Conservation (phyloP, 495 filamentous ascomycete genomes). For the Penicillium soppii region DNA sequence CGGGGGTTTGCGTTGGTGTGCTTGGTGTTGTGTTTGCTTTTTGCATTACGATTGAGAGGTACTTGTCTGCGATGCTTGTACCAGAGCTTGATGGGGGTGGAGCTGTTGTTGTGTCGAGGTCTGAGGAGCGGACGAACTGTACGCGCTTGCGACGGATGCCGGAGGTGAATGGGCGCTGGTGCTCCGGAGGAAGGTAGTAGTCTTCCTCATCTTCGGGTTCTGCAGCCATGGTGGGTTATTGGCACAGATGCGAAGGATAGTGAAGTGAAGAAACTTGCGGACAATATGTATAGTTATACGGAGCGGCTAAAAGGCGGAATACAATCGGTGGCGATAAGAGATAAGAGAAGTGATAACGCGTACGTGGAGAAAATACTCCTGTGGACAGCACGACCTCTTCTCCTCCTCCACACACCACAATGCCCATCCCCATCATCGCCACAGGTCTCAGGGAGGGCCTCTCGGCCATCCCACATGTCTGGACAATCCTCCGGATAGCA, state of each 20-base stretch:
- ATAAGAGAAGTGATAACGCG: constrained; percentile 15
- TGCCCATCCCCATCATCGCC: constrained; percentile 78
- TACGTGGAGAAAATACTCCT: constrained; percentile 13
- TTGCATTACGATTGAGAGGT: constrained; percentile 68
- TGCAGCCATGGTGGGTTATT: background rate
- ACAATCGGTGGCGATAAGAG: constrained; percentile 14
- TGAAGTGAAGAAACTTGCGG: no score
- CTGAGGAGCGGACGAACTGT: constrained; percentile 73
- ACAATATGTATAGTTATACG: no score
- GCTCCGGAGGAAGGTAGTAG: constrained; percentile 67
- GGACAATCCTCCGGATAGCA: constrained; percentile 56
- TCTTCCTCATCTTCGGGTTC: constrained; percentile 52
- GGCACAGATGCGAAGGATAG: background rate
- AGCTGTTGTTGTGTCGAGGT: constrained; percentile 44
- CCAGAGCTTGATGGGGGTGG: constrained; percentile 24
- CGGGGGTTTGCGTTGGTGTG: constrained; percentile 13
- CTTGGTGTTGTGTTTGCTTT: constrained; percentile 17
- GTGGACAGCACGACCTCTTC: constrained; percentile 13
- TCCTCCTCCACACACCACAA: constrained; percentile 33
- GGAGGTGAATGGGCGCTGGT: constrained; percentile 75
- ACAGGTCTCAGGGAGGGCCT: constrained; percentile 63
- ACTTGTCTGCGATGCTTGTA: constrained; percentile 61
- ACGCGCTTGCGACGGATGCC: constrained; percentile 75
- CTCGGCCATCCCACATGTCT: constrained; percentile 62
- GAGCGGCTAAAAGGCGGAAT: background rate